Percentiles rank a stretch among this genome's conserved stretches.
Conservation (phyloP, 1,284 basidiomycete genomes). For the Psilocybe mexicana region DNA sequence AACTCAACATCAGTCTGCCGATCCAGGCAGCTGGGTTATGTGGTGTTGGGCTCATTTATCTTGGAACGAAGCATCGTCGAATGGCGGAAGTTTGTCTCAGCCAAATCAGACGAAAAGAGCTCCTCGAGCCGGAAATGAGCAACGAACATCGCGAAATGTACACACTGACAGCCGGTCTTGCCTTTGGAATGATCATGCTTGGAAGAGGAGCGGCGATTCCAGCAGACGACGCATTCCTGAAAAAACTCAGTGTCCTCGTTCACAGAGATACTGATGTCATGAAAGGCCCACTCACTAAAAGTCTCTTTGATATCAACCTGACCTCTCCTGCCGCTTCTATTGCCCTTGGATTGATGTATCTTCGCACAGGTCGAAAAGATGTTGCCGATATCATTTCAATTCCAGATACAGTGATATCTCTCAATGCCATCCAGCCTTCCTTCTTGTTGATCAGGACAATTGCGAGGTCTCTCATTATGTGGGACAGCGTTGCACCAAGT, state of each 20-base stretch:
- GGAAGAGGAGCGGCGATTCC: conserved; percentile 80
- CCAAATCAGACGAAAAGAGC: conserved; percentile 79
- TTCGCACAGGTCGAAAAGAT: conserved; percentile 82
- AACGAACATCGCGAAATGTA: conserved; percentile 91
- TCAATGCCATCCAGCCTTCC: conserved; percentile 88
- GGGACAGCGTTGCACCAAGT: conserved; percentile 76
- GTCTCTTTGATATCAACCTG: conserved; percentile 78
- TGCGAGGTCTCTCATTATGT: conserved; percentile 83
- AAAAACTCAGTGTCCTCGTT: conserved; percentile 68
- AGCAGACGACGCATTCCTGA: conserved; percentile 71
- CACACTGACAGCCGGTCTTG: conserved; percentile 84
- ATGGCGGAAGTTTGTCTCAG: conserved; percentile 91
- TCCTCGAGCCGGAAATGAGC: conserved; percentile 79
- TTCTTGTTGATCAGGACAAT: conserved; percentile 83
- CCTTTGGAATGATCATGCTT: conserved; percentile 96
- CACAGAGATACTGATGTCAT: conserved; percentile 61
- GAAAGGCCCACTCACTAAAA: conserved; percentile 38
- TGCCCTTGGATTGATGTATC: conserved; percentile 90
- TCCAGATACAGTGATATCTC: conserved; percentile 75
- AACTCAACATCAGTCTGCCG: conserved; percentile 87
- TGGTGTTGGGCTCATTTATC: conserved; percentile 88
- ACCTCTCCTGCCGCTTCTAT: conserved; percentile 91
- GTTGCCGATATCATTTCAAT: conserved; percentile 84
- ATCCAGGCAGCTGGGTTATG: conserved; percentile 90
- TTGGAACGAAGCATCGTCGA: conserved; percentile 84